These are phyloP conservation scores for Suhomyces atakaporum DNA, from an alignment of 1,139 yeast genomes.

Conservation along the genomic window DNA sequence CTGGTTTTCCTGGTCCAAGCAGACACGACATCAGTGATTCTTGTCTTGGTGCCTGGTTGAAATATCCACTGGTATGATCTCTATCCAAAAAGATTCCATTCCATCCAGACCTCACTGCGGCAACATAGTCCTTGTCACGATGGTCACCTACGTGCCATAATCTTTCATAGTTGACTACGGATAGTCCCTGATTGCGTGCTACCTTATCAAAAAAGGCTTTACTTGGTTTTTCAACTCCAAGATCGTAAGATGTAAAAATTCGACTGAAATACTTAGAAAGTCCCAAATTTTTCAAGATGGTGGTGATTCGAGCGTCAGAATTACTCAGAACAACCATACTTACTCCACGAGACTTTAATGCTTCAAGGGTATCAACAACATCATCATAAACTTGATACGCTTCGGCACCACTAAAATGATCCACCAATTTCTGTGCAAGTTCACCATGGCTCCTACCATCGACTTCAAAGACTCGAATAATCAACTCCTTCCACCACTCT, in stretches of 20 bases:
- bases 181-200: constrained; percentile 16
- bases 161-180: constrained; percentile 17
- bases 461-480: constrained; percentile 42
- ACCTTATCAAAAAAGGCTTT: constrained; percentile 48
- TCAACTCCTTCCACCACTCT: constrained; percentile 63
- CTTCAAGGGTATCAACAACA: constrained; percentile 48
- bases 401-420: constrained; percentile 47
- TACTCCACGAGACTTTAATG: constrained; percentile 33
- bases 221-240: constrained; percentile 56
- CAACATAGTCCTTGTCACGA: constrained; percentile 52
- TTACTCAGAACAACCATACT: constrained; percentile 55
- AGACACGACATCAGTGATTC: constrained; percentile 10
- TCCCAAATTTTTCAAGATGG: constrained; percentile 48
- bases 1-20: constrained; percentile 2
- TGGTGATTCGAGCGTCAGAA: constrained; percentile 55
- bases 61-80: constrained; percentile 25
- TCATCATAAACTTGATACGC: constrained; percentile 60
- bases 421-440: constrained; percentile 43
- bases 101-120: constrained; percentile 60
- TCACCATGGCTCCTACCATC: constrained; percentile 21
- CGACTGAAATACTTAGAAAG: constrained; percentile 39
- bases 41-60: constrained; percentile 14
- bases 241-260: constrained; percentile 55
- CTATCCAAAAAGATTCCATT: constrained; percentile 59
- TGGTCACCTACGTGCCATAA: constrained; percentile 74